These are phyloP conservation scores for Drechslerella dactyloides DNA, from an alignment of 2,329 filamentous ascomycete genomes.

Conservation along the genomic window DNA sequence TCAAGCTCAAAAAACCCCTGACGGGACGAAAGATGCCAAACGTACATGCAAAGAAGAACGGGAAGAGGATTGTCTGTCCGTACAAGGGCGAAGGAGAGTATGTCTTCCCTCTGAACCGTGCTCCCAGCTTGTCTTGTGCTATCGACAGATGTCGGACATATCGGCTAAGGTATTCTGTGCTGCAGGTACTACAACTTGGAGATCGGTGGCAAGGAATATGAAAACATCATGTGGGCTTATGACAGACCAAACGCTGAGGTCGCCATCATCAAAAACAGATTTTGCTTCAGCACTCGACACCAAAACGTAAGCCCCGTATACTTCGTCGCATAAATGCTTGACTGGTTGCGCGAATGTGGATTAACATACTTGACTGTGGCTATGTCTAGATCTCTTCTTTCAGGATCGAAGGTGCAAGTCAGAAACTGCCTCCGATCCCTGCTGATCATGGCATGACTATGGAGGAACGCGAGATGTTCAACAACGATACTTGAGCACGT, in stretches of 20 bases:
- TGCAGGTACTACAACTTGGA: constrained; percentile 25
- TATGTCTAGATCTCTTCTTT: constrained; percentile 13
- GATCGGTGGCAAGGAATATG: constrained; percentile 13
- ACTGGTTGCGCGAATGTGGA: too few relatives aligned
- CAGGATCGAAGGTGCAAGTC: constrained; percentile 18
- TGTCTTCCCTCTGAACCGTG: not conserved
- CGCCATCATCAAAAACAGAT: constrained; percentile 28
- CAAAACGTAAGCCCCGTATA: constrained; percentile 14
- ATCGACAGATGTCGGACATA: too few relatives aligned
- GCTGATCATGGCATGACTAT: constrained; percentile 13
- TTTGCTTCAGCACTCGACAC: constrained; percentile 24
- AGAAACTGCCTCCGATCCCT: constrained; percentile 10
- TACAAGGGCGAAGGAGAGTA: constrained; percentile 46
- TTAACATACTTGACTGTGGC: too few relatives aligned
- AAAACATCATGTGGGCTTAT: constrained; percentile 31
- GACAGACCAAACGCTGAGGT: constrained; percentile 25
- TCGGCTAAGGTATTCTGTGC: too few relatives aligned
- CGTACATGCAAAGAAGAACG: constrained; percentile 8
- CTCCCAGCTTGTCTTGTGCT: too few relatives aligned
- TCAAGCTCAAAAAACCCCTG: constrained; percentile 17
- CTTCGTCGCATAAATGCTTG: not conserved
- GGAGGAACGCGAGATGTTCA: constrained; percentile 27
- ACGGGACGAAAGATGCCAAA: constrained; percentile 6
- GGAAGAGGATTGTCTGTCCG: constrained; percentile 25
- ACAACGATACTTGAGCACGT: constrained; percentile 10